Conservation (phyloP, 352 stramenopile genomes). For the Pythium insidiosum region DNA sequence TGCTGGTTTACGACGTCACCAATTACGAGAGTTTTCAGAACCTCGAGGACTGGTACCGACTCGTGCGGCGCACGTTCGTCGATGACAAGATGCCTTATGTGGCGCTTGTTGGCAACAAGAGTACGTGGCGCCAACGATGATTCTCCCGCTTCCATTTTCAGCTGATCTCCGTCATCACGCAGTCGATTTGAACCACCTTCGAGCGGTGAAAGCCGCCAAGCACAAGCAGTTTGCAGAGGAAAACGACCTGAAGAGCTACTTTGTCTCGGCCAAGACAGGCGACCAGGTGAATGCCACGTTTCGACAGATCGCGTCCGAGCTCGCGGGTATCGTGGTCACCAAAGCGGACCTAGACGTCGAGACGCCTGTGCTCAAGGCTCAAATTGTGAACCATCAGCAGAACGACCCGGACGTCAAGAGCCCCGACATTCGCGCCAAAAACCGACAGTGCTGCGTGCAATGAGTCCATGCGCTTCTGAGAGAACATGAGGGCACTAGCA, state of each 20-base stretch:
- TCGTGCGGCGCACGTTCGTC: constrained; percentile 87
- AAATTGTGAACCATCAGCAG: constrained; percentile 91
- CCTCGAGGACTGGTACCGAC: constrained; percentile 91
- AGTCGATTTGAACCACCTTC: constrained; percentile 89
- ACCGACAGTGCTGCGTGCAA: constrained; percentile 50
- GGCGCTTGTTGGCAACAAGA: constrained; percentile 89
- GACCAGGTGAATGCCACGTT: constrained; percentile 88
- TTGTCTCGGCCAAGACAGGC: constrained; percentile 92
- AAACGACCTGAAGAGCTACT: constrained; percentile 89
- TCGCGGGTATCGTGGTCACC: constrained; percentile 76
- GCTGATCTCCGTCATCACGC: neutral
- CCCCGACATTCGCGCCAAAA: constrained; percentile 44
- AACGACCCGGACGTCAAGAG: constrained; percentile 86
- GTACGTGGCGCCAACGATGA: constrained; percentile 21
- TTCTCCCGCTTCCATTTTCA: constrained; percentile 5
- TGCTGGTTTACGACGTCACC: constrained; percentile 94
- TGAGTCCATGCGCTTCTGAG: constrained; percentile 2
- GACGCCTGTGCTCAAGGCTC: constrained; percentile 79
- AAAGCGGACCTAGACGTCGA: constrained; percentile 84
- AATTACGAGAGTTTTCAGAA: constrained; percentile 95
- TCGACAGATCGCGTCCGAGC: constrained; percentile 72
- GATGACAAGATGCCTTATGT: constrained; percentile 86
- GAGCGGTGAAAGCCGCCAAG: constrained; percentile 81
- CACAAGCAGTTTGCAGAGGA: constrained; percentile 92
- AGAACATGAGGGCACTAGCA: neutral